Conservation (phyloP, 257 asterid genomes). For the Leptodermis oblonga region DNA sequence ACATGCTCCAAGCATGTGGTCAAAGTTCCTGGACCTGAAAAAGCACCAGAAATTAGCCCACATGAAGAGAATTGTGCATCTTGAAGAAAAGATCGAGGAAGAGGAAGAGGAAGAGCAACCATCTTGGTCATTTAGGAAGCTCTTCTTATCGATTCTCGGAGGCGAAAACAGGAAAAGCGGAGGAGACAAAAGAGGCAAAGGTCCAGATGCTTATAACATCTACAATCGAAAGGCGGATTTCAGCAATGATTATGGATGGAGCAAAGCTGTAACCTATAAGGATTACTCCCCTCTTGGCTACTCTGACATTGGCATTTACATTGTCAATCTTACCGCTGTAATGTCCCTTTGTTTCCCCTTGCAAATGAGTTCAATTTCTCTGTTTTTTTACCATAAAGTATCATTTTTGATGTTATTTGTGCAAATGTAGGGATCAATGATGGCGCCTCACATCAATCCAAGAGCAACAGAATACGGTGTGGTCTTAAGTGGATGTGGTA, state of each 20-base stretch:
- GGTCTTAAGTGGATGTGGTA: slow-evolving; percentile 59
- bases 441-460: slow-evolving; percentile 93
- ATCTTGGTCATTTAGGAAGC: slow-evolving; percentile 55
- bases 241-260: slow-evolving; percentile 70
- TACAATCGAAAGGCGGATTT: slow-evolving; percentile 52
- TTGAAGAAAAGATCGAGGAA: slow-evolving; percentile 16
- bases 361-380: neutral
- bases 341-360: neutral
- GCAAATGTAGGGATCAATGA: slow-evolving; percentile 76
- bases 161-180: slow-evolving; percentile 9
- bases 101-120: slow-evolving; percentile 24
- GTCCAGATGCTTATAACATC: slow-evolving; percentile 60
- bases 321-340: slow-evolving; percentile 82
- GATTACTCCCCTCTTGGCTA: slow-evolving; percentile 57
- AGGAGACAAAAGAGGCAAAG: slow-evolving; percentile 24
- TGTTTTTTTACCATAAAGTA: neutral
- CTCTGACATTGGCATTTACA: slow-evolving; percentile 52
- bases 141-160: slow-evolving; percentile 42
- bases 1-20: slow-evolving; percentile 46
- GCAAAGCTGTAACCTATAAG: slow-evolving; percentile 54
- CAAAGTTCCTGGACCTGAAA: slow-evolving; percentile 44
- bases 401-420: neutral
- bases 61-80: slow-evolving; percentile 41
- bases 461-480: slow-evolving; percentile 69
- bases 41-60: slow-evolving; percentile 33